A percentile compares a stretch with the other conserved stretches of the same genome.
Evolutionary conservation across 768 basidiomycete species (phyloP).

Genomic region (Boletus tylopilopsis): DNA sequence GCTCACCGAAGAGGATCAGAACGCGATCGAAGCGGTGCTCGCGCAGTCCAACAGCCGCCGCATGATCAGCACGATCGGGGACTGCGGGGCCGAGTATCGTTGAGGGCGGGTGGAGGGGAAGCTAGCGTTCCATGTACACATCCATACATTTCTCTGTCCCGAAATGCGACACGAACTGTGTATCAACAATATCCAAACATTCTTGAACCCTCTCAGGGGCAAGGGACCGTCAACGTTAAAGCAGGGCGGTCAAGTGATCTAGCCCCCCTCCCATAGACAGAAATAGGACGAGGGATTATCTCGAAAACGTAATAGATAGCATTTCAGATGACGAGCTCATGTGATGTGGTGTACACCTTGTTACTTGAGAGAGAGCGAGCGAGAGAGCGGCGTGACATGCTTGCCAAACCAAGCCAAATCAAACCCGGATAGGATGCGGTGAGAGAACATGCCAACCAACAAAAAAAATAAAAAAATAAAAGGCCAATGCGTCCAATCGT

Average conservation of each 20-base stretch:
- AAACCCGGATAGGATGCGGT: too few species aligned
- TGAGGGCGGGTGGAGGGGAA: too few species aligned
- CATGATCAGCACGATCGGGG: slow-evolving; percentile 68
- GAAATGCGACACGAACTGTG: too few species aligned
- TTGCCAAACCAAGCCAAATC: background rate
- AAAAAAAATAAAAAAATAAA: too few species aligned
- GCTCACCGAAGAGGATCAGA: slow-evolving; percentile 53
- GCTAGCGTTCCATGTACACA: too few species aligned
- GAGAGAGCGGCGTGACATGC: slow-evolving; percentile 1
- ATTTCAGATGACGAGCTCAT: slow-evolving; percentile 5
- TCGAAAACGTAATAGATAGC: slow-evolving; percentile 4
- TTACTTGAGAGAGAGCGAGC: background rate
- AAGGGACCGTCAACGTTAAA: too few species aligned
- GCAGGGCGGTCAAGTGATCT: background rate
- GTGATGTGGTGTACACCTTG: slow-evolving; percentile 12
- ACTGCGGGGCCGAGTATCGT: slow-evolving; percentile 85
- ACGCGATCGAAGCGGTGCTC: slow-evolving; percentile 61
- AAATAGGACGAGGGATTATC: slow-evolving; percentile 7
- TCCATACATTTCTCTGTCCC: too few species aligned
- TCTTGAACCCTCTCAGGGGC: too few species aligned
- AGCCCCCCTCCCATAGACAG: background rate
- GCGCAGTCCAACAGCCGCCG: slow-evolving; percentile 55
- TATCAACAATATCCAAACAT: too few species aligned
- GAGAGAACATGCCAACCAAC: too few species aligned
- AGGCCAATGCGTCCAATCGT: slow-evolving; percentile 15